These are phyloP conservation scores for Saccharomyces hybrid DNA, from an alignment of 1,139 yeast genomes.

Conservation along the genomic window DNA sequence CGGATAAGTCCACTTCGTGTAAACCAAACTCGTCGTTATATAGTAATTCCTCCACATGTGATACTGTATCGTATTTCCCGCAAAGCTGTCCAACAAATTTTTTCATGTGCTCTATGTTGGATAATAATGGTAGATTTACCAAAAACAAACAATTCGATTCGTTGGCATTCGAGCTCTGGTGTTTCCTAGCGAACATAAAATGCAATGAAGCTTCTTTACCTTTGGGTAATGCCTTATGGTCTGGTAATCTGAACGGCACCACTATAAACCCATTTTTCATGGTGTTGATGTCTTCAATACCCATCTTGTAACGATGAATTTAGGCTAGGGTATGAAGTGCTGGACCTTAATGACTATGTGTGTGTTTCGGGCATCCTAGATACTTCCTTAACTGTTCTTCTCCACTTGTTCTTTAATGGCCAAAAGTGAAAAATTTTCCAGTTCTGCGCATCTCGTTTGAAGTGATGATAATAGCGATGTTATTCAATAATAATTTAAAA, in stretches of 20 bases:
- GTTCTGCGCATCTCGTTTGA: not conserved
- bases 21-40: conserved; percentile 32
- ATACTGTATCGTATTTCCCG: conserved; percentile 32
- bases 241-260: conserved; percentile 32
- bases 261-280: conserved; percentile 37
- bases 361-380: not conserved
- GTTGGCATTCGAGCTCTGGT: conserved; percentile 40
- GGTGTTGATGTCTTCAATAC: conserved; percentile 10
- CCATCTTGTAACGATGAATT: not conserved
- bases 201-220: conserved; percentile 29
- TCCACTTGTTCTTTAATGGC: not conserved
- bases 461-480: not conserved
- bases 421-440: not conserved
- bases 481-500: not conserved
- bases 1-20: conserved; percentile 51
- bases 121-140: conserved; percentile 66
- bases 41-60: conserved; percentile 28
- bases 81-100: conserved; percentile 53
- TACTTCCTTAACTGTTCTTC: not conserved
- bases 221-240: conserved; percentile 16
- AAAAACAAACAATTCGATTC: conserved; percentile 46
- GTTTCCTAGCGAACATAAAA: conserved; percentile 58
- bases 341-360: not conserved
- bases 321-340: not conserved
- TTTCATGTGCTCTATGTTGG: conserved; percentile 47